Evolutionary conservation across 2,329 filamentous ascomycete genomes (phyloP).

Genomic region (Penicillium digitatum): DNA sequence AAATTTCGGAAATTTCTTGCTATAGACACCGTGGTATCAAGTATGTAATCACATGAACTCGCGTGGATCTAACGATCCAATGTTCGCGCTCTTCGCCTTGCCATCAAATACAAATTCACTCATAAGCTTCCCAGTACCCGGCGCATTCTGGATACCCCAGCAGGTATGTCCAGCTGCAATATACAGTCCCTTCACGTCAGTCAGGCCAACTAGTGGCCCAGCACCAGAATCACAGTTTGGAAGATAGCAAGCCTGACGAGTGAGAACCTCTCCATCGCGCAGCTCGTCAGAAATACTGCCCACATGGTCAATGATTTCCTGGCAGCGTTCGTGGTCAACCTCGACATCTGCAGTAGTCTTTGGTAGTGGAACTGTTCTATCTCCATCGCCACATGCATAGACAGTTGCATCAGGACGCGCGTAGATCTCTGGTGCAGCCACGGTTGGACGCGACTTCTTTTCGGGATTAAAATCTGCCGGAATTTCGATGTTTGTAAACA

Average conservation of each 20-base stretch:
- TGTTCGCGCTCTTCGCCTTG: conserved; percentile 61
- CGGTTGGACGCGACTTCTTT: conserved; percentile 53
- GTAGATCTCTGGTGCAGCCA: conserved; percentile 87
- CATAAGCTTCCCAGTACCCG: conserved; percentile 77
- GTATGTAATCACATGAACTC: conserved; percentile 44
- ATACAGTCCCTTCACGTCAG: conserved; percentile 68
- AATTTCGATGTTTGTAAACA: conserved; percentile 79
- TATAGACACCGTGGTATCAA: conserved; percentile 1
- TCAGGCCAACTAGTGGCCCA: conserved; percentile 75
- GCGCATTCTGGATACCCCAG: conserved; percentile 97
- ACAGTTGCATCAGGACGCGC: conserved; percentile 82
- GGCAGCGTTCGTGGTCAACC: conserved; percentile 70
- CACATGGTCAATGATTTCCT: conserved; percentile 81
- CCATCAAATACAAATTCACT: conserved; percentile 76
- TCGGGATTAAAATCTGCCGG: conserved; percentile 56
- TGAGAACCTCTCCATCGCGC: conserved; percentile 63
- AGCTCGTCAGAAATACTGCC: conserved; percentile 54
- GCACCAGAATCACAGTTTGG: conserved; percentile 64
- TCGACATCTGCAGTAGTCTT: conserved; percentile 69
- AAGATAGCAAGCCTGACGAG: conserved; percentile 87
- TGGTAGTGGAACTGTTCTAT: conserved; percentile 70
- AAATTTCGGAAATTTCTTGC: not conserved
- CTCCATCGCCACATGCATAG: conserved; percentile 91
- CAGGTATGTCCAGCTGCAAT: conserved; percentile 90
- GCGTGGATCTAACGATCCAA: conserved; percentile 64